A percentile compares a stretch with the other conserved stretches of the same genome.
Evolutionary conservation across 805 yeast genomes (phyloP).

Genomic region (Candida loeiensis): DNA sequence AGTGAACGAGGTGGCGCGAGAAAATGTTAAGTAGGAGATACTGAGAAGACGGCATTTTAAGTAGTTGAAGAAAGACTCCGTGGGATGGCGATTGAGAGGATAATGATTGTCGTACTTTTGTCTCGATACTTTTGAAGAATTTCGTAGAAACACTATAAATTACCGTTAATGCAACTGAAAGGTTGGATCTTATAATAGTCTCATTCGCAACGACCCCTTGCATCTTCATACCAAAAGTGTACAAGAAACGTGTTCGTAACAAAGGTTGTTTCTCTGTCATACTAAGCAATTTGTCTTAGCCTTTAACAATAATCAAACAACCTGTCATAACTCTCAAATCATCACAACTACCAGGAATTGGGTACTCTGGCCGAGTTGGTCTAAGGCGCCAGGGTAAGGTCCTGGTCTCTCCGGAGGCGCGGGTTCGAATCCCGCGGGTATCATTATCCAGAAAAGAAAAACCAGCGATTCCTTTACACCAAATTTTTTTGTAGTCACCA

Average conservation of each 20-base stretch:
- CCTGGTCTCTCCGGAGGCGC: slow-evolving; percentile 23
- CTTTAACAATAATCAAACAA: neutral
- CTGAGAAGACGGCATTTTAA: no score
- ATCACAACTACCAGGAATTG: slow-evolving; percentile 14
- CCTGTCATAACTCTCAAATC: neutral
- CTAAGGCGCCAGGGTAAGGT: slow-evolving; percentile 23
- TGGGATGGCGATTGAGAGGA: no score
- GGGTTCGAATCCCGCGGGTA: slow-evolving; percentile 22
- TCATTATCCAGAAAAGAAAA: slow-evolving; percentile 16
- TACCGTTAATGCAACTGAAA: no score
- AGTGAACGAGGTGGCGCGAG: neutral
- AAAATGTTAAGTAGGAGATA: neutral
- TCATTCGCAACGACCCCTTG: no score
- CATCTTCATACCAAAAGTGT: no score
- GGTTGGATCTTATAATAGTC: no score
- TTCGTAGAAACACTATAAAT: no score
- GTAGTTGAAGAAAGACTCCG: no score
- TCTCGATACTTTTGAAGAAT: no score
- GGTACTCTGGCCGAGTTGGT: slow-evolving; percentile 23
- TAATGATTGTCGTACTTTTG: no score
- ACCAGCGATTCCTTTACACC: slow-evolving; percentile 17
- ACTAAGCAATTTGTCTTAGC: neutral
- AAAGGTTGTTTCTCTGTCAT: no score
- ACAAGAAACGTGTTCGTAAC: no score
- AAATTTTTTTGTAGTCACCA: slow-evolving; percentile 11